phyloP scores from a whole-genome alignment of 192 early-diverging fungal genomes.

The Spizellomyces sp. region DNA sequence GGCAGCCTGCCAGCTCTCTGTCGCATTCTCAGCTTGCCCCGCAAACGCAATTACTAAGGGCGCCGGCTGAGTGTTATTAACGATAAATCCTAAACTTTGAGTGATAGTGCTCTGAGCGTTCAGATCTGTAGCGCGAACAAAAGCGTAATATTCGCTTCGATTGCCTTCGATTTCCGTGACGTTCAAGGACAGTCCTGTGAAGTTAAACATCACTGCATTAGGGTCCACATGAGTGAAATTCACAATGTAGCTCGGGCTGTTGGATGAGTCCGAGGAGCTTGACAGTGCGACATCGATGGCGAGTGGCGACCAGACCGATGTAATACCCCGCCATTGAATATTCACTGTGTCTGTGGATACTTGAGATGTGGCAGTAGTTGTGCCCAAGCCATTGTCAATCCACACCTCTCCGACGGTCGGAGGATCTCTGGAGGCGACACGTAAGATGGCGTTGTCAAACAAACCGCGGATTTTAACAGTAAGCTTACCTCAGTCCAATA shows the following conservation, averaged over 20 bases:
- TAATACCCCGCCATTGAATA: conserved; percentile 3
- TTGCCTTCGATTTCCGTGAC: neutral
- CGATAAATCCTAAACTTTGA: neutral
- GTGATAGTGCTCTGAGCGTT: neutral
- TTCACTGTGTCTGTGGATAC: neutral
- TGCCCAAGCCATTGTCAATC: neutral
- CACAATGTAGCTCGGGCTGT: neutral
- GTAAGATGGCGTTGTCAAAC: too few relatives aligned
- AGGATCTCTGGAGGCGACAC: too few relatives aligned
- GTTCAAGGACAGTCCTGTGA: neutral
- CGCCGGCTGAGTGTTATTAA: neutral
- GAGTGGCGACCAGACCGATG: conserved; percentile 9
- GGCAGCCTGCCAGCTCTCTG: neutral
- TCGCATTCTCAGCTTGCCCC: neutral
- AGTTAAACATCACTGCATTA: neutral
- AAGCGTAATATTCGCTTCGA: conserved; percentile 4
- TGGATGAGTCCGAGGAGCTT: neutral
- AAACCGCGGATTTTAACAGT: too few relatives aligned
- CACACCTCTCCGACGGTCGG: neutral
- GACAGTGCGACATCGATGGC: conserved; percentile 6
- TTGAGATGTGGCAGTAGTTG: neutral
- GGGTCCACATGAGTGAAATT: neutral
- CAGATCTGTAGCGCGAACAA: conserved; percentile 1
- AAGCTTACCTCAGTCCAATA: neutral
- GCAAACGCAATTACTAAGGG: neutral